Evolutionary conservation across 2,329 filamentous ascomycete genomes (phyloP).

Genomic region (Talaromyces verruculosus): DNA sequence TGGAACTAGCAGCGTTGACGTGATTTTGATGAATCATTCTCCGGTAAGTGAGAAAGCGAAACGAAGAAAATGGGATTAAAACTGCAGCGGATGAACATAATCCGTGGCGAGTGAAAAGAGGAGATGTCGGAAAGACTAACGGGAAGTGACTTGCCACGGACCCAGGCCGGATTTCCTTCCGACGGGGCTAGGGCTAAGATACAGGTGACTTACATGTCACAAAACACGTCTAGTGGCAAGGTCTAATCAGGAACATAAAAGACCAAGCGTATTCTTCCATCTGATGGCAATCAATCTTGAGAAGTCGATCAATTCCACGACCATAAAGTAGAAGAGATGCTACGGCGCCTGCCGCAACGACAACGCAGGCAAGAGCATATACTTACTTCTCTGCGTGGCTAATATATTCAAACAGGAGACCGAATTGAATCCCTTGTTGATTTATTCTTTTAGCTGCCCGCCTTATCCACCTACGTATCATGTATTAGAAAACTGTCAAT

Average conservation of each 20-base stretch:
- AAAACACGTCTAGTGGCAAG: no score
- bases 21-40: neutral
- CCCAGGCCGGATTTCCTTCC: neutral
- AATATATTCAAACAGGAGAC: no score
- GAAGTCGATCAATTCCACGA: neutral
- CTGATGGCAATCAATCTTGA: neutral
- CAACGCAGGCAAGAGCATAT: no score
- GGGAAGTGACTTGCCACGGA: constrained; percentile 6
- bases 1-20: neutral
- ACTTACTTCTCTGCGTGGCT: no score
- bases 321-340: neutral
- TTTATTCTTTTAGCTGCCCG: no score
- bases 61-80: neutral
- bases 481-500: no score
- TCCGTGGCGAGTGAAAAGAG: neutral
- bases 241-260: neutral
- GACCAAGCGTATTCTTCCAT: neutral
- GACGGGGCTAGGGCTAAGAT: neutral
- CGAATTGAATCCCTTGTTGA: no score
- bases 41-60: neutral
- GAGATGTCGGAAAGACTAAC: neutral
- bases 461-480: no score
- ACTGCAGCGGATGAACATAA: neutral
- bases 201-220: no score
- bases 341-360: no score